Base-by-base conservation (phyloP, 345 rosid species). In the Odontarrhena argentea region DNA sequence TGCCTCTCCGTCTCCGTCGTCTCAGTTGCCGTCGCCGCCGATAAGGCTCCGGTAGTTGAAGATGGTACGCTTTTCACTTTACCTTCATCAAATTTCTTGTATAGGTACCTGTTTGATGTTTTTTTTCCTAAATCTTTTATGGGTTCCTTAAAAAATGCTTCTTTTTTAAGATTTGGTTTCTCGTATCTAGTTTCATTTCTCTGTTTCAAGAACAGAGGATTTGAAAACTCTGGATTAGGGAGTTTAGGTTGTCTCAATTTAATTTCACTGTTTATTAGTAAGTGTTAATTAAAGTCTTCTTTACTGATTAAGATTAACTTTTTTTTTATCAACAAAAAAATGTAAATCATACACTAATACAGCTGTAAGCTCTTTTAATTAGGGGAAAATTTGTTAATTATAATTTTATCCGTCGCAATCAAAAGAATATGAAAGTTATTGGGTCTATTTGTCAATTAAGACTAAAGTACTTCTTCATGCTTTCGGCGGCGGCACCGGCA, bases 51-150 rank as follows among this genome's bases (percentile, higher is more conserved):
- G 8, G 37, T 38, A 1, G 85, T 79, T 2, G 88, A 87, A 48
- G 97, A 91, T 75, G 97, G 97, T 91, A 83, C 26, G 78, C 61
- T 28, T 74, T 43, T 38, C 57, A 32, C 34, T 32, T 3, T 4
- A 49, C 14, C 43, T 43, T 38, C 1, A n/a, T 47, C 9, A 3
- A 1, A 12, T 28, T 60, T 57, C 9, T 55, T 76, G 43, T 18
- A 0, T 18, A 18, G 22, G 22, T 18, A 18, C 22, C 22, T 18
- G 22, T 18, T 18, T 18, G 22, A 18, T 18, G 22, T 18, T 18
- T 18, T 18, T 18, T 18, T 18, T 18, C 22, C 22, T 18, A 18
- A 18, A 18, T 18, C 22, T 18, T 18, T 18, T 18, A 18, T 18
- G 22, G 22, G 22, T 18, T 18, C 22, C 22, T 18, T 18, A 18